These are phyloP conservation scores for Cryptococcus amylolentus DNA, from an alignment of 1,284 basidiomycete genomes.

Conservation along the genomic window DNA sequence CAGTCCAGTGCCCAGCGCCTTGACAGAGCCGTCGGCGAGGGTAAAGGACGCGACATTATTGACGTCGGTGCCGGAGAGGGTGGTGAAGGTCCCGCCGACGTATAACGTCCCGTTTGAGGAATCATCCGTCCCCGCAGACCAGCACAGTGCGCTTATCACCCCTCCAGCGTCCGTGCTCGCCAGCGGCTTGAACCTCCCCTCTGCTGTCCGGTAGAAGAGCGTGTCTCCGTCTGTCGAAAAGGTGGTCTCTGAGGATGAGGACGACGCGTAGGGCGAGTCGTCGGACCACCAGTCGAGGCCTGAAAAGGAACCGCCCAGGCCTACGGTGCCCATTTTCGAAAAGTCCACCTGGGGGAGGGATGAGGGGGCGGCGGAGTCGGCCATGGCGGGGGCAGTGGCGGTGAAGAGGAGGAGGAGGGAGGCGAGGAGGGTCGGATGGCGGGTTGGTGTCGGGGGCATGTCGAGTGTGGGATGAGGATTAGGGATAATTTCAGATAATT, in stretches of 20 bases:
- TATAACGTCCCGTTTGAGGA: slow-evolving; percentile 36
- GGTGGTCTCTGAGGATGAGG: slow-evolving; percentile 19
- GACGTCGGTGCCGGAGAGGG: slow-evolving; percentile 24
- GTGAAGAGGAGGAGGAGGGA: slow-evolving; percentile 16
- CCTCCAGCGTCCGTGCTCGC: slow-evolving; percentile 44
- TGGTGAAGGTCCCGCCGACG: slow-evolving; percentile 43
- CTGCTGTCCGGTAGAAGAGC: slow-evolving; percentile 22
- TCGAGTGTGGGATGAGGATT: background rate
- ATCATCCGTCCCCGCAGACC: slow-evolving; percentile 18
- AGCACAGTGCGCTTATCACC: slow-evolving; percentile 39
- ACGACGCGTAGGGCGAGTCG: slow-evolving; percentile 31
- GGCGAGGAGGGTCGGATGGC: slow-evolving; percentile 2
- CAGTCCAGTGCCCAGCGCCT: slow-evolving; percentile 38
- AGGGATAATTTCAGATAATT: too few species aligned
- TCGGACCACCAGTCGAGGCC: slow-evolving; percentile 61
- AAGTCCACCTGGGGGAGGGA: slow-evolving; percentile 79
- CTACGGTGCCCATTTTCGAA: slow-evolving; percentile 83
- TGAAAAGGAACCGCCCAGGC: slow-evolving; percentile 77
- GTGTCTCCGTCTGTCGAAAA: slow-evolving; percentile 42
- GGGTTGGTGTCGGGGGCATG: background rate
- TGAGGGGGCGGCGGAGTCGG: slow-evolving; percentile 52
- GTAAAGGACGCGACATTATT: slow-evolving; percentile 39
- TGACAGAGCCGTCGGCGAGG: slow-evolving; percentile 23
- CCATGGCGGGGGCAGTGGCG: slow-evolving; percentile 22
- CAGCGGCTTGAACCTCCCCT: slow-evolving; percentile 26